Evolutionary conservation across 176 grass and related monocot genomes (phyloP), one percentile per base, ranked within the genome.

Genomic region (Juncus effusus): DNA sequence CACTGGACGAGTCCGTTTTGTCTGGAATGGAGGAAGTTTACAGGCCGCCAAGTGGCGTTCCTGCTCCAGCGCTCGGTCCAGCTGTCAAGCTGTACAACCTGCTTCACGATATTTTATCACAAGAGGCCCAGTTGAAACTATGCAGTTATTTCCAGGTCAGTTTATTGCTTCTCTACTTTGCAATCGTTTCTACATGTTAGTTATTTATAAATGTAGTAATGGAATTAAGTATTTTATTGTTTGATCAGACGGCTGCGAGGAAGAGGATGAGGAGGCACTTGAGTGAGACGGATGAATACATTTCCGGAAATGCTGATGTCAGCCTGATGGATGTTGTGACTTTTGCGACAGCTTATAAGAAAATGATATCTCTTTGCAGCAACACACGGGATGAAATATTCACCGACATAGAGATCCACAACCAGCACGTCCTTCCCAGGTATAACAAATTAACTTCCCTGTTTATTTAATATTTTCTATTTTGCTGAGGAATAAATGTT

Each of bases 351-450:
- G 88, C 89, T 62, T 99, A 99, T 69, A 85, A 86, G 65, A 99
- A 93, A 64, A 86, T 99, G 79, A 99, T 81, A 63, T 84, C 83
- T 15, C 87, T 99, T 52, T 99, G 94, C 80, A 79, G 76, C 79
- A 99, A 93, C 74, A 72, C 91, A 37, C 82, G 83, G 4, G 82
- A 81, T 74, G 94, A 99, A 77, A 99, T 99, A 59, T 99, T 90
- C 81, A 99, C 83, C 5, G 94, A 99, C 76, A 99, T 99, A 60
- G 89, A 99, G 89, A 93, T 99, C 71, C 94, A 99, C 73, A 90
- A 99, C 78, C 85, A 93, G 3, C 94, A 99, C 69, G 82, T 93
- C 56, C 85, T 99, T 51, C 94, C 94, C 16, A 99, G 94, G 94
- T 99, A 64, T 0, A 28, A 15, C 41, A 40, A 8, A 35, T 75